These are phyloP conservation scores for Rhizophora apiculata DNA, from an alignment of 345 rosid genomes.

Conservation along the genomic window DNA sequence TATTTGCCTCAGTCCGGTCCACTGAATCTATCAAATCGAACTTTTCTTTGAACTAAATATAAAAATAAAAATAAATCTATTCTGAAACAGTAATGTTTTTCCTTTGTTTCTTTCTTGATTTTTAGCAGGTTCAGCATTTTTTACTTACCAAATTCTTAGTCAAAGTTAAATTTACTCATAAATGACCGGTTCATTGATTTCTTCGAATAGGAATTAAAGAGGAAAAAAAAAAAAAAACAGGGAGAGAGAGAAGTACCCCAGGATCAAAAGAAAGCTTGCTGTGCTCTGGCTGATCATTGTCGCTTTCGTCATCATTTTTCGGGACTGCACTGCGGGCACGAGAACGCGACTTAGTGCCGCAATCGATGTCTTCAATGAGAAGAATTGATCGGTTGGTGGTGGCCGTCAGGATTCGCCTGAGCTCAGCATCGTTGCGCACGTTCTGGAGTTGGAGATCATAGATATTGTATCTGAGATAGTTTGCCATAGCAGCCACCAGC, in stretches of 20 bases:
- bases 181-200: too few relatives aligned
- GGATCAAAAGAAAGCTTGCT: conserved; percentile 18
- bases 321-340: not conserved
- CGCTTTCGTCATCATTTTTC: not conserved
- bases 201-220: not conserved
- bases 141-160: too few relatives aligned
- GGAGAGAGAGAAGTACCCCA: conserved; percentile 13
- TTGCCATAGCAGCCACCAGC: conserved; percentile 29
- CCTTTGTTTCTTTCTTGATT: too few relatives aligned
- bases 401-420: conserved; percentile 25
- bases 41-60: too few relatives aligned
- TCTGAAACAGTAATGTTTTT: too few relatives aligned
- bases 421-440: conserved; percentile 22
- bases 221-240: not conserved
- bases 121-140: too few relatives aligned
- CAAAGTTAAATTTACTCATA: too few relatives aligned
- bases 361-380: conserved; percentile 33
- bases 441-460: conserved; percentile 31
- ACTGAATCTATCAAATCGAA: too few relatives aligned
- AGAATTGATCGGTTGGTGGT: conserved; percentile 30
- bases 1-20: too few relatives aligned
- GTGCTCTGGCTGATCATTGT: not conserved
- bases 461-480: conserved; percentile 23
- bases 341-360: conserved; percentile 16
- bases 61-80: too few relatives aligned